Evolutionary conservation across 306 rosid genomes (phyloP), one percentile per base, ranked within the genome.

Genomic region (Vigna hirtella): DNA sequence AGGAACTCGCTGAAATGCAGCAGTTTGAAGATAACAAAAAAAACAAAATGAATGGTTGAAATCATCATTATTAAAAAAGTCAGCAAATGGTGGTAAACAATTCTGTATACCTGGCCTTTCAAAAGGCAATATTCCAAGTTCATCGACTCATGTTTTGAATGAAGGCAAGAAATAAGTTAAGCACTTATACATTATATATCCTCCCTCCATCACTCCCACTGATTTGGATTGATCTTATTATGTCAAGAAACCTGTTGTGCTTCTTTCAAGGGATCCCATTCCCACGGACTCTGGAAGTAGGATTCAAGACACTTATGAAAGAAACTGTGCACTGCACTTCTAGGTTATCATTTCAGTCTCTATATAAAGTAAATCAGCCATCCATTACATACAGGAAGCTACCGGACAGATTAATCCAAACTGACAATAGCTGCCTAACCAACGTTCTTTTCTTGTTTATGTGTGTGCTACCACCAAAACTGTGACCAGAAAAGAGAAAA

Each of bases 251-350:
- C 55, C 47, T 36, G 1, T 56, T 45, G 34, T 7, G 45, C 16
- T 73, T 66, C 72, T 59, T 52, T 18, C 30, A 61, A 61, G 20
- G 38, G 22, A n/a, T 64, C 66, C 56, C 56, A 53, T 8, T 53
- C 45, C 74, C 66, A 53, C 24, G 69, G 7, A 36, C 63, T 57
- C 30, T 16, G 36, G 66, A 47, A 53, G 62, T 42, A 80, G 68
- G 20, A 36, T 18, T 22, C 53, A 67, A 42, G 48, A 67, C 17
- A 5, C 48, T n/a, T 12, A 55, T 45, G 15, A 12, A 45, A 3
- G 50, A 45, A 9, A 45, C 50, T 11, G 47, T 42, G 50, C 15
- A 12, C 50, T 2, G 50, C 11, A 45, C 50, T 45, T 45, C 50
- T 45, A 10, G 50, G 15, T 45, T 45, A 45, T 45, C 50, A 45